These are phyloP conservation scores for Tylopilus sp. DNA, from an alignment of 768 basidiomycete genomes.

Conservation along the genomic window DNA sequence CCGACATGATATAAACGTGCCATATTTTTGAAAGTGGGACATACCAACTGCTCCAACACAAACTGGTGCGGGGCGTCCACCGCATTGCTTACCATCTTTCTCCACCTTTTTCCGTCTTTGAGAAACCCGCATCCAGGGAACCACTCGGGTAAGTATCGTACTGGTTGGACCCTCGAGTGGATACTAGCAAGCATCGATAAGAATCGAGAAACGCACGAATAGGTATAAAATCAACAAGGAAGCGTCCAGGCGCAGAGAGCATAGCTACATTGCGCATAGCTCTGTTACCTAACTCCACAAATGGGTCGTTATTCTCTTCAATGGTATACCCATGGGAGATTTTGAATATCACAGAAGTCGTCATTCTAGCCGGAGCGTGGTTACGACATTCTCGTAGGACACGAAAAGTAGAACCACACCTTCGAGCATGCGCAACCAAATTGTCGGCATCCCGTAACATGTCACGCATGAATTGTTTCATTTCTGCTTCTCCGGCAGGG, in stretches of 20 bases:
- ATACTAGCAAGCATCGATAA: not conserved
- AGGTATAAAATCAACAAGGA: constrained; percentile 4
- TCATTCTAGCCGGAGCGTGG: not conserved
- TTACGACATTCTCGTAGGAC: not conserved
- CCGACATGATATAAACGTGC: not conserved
- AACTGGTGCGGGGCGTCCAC: constrained; percentile 4
- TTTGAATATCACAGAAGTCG: constrained; percentile 28
- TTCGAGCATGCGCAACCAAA: constrained; percentile 3
- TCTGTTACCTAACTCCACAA: constrained; percentile 27
- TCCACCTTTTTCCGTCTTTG: constrained; percentile 4
- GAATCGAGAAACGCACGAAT: constrained; percentile 1
- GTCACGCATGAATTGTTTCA: constrained; percentile 2
- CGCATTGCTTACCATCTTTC: constrained; percentile 1
- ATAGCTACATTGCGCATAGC: constrained; percentile 15
- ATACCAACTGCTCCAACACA: constrained; percentile 7
- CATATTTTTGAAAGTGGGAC: not conserved
- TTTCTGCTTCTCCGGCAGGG: constrained; percentile 2
- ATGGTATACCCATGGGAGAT: constrained; percentile 36
- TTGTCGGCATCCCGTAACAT: constrained; percentile 2
- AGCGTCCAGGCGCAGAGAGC: constrained; percentile 1
- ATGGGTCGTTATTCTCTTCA: constrained; percentile 30
- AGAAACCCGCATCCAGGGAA: constrained; percentile 17
- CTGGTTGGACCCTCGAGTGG: not conserved
- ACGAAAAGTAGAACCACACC: not conserved
- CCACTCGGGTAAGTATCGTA: constrained; percentile 17